Conservation (phyloP, 179 eudicot species). For the Silene vulgaris region DNA sequence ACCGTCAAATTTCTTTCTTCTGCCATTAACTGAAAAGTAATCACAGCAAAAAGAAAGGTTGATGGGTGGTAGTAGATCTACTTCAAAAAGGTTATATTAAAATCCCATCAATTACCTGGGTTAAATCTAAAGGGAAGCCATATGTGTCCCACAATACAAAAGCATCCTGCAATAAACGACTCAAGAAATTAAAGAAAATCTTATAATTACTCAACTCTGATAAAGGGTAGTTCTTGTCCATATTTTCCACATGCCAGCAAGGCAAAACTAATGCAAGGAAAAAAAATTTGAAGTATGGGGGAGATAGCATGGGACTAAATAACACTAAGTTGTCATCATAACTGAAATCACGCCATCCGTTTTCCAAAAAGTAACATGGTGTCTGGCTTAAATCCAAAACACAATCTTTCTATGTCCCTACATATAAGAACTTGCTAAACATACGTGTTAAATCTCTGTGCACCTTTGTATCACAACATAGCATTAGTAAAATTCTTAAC, state of each 20-base stretch:
- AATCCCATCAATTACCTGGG: constrained; percentile 54
- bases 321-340: neutral
- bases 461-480: neutral
- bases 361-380: neutral
- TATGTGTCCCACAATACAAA: constrained; percentile 91
- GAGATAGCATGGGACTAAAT: neutral
- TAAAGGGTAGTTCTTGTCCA: neutral
- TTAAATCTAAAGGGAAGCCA: constrained; percentile 91
- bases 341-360: neutral
- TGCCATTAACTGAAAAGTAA: constrained; percentile 70
- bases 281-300: neutral
- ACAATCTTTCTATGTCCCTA: neutral
- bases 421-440: neutral
- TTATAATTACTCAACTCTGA: neutral
- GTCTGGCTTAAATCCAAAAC: neutral
- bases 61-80: neutral
- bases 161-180: constrained; percentile 67
- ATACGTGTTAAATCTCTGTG: neutral
- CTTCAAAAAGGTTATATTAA: neutral
- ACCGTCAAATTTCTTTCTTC: constrained; percentile 82
- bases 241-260: neutral
- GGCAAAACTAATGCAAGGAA: neutral
- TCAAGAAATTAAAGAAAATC: constrained; percentile 5
- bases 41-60: constrained; percentile 12
- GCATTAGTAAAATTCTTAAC: neutral